A percentile compares a stretch with the other conserved stretches of the same genome.
Conservation (phyloP, 148 eudicot species). For the Rheum nobile region DNA sequence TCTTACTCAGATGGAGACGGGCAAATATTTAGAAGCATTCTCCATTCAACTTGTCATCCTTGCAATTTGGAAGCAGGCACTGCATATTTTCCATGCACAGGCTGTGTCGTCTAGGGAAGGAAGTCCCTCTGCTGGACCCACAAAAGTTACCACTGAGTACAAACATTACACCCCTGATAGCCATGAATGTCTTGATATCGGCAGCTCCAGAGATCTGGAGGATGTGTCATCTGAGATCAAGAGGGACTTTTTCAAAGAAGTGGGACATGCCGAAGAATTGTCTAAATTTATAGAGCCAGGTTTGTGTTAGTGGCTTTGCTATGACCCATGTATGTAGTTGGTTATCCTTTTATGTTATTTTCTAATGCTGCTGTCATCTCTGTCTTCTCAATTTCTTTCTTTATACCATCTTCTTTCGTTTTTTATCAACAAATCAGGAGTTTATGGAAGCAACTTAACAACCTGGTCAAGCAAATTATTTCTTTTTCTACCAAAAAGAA, state of each 20-base stretch:
- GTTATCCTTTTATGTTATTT: background rate
- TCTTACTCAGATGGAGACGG: constrained; percentile 38
- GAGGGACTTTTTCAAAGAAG: constrained; percentile 66
- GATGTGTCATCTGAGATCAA: constrained; percentile 56
- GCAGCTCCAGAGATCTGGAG: constrained; percentile 25
- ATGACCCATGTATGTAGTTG: constrained; percentile 1
- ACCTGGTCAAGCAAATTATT: background rate
- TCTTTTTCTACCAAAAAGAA: background rate
- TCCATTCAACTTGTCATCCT: constrained; percentile 88
- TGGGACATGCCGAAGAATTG: constrained; percentile 72
- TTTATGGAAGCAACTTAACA: background rate
- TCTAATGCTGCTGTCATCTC: background rate
- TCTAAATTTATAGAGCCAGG: constrained; percentile 67
- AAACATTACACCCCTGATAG: constrained; percentile 33
- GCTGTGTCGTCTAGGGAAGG: constrained; percentile 70
- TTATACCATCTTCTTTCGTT: background rate
- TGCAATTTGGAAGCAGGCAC: constrained; percentile 92
- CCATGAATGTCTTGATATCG: constrained; percentile 24
- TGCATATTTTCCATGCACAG: constrained; percentile 76
- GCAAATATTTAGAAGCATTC: constrained; percentile 74
- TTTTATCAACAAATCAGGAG: background rate
- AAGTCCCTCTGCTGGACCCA: constrained; percentile 38
- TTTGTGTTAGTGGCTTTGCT: constrained; percentile 17
- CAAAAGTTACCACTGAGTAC: constrained; percentile 25
- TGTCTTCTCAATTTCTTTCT: no score